These are phyloP conservation scores for Triticum turgidum DNA, from an alignment of 176 grass and related monocot genomes.

Conservation along the genomic window DNA sequence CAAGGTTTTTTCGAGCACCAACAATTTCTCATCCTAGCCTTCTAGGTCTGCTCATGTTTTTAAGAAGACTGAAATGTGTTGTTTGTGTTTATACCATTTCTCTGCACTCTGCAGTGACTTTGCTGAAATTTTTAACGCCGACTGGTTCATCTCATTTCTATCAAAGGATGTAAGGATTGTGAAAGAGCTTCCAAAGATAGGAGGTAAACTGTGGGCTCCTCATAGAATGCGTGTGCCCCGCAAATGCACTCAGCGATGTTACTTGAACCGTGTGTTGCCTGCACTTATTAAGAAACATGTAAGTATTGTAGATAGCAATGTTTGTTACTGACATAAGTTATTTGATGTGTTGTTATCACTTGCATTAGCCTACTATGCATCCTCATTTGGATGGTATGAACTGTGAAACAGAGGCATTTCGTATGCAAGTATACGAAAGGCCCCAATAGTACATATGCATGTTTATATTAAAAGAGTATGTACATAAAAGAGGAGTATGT, in stretches of 20 bases:
- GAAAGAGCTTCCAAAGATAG: conserved; percentile 71
- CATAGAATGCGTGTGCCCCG: conserved; percentile 90
- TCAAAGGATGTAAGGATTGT: conserved; percentile 89
- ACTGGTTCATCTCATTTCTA: conserved; percentile 82
- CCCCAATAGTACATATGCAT: background rate
- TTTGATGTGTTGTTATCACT: conserved; percentile 8
- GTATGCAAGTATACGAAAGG: background rate
- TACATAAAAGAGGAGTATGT: background rate
- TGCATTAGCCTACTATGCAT: background rate
- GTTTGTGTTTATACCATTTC: conserved; percentile 45
- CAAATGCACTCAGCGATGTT: conserved; percentile 84
- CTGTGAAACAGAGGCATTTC: background rate
- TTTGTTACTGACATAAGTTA: conserved; percentile 28
- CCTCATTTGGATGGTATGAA: background rate
- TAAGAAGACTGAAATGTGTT: conserved; percentile 2
- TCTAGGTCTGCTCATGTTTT: background rate
- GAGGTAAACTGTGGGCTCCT: conserved; percentile 56
- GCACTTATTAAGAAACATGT: conserved; percentile 91
- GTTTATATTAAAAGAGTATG: background rate
- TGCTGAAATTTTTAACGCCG: conserved; percentile 71
- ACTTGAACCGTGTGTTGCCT: conserved; percentile 89
- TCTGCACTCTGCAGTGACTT: conserved; percentile 87
- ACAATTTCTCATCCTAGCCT: conserved; percentile 18
- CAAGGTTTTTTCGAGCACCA: conserved; percentile 58
- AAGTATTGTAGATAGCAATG: conserved; percentile 39